phyloP scores from a whole-genome alignment of 1,284 basidiomycete species.

The Tremellales sp. region DNA sequence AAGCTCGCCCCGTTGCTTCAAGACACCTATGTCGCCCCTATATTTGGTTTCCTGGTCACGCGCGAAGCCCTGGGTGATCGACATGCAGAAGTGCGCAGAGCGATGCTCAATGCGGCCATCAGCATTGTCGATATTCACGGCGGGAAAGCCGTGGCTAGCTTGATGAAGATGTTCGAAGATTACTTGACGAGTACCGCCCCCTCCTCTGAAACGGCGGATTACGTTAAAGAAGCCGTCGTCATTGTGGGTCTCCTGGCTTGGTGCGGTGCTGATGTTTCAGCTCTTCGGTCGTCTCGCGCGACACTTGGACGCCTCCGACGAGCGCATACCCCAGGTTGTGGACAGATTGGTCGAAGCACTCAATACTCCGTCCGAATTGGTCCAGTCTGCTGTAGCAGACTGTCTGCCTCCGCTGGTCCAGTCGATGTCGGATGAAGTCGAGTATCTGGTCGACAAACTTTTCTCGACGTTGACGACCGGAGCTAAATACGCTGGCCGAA shows the following conservation, averaged over 20 bases:
- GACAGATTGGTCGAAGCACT: constrained; percentile 86
- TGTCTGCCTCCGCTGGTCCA: constrained; percentile 84
- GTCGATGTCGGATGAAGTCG: constrained; percentile 62
- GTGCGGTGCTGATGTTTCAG: constrained; percentile 10
- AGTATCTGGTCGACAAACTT: constrained; percentile 68
- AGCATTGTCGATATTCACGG: constrained; percentile 82
- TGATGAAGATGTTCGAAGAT: constrained; percentile 81
- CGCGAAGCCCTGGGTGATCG: constrained; percentile 87
- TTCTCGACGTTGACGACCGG: constrained; percentile 71
- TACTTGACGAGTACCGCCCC: constrained; percentile 65
- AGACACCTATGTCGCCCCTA: constrained; percentile 63
- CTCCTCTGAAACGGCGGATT: constrained; percentile 70
- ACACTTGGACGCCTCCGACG: constrained; percentile 74
- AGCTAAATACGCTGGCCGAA: constrained; percentile 82
- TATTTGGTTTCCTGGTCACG: constrained; percentile 84
- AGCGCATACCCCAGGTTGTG: constrained; percentile 76
- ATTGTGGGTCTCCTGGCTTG: constrained; percentile 53
- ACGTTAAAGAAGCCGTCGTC: constrained; percentile 90
- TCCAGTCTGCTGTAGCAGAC: constrained; percentile 94
- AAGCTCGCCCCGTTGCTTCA: constrained; percentile 67
- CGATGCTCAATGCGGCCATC: constrained; percentile 82
- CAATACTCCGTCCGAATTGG: constrained; percentile 92
- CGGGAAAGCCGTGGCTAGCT: constrained; percentile 62
- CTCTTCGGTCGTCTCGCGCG: constrained; percentile 89
- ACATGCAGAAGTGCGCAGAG: constrained; percentile 71